These are phyloP conservation scores for Trebouxiophyceae sp. DNA, from an alignment of 163 green algal species.

Conservation along the genomic window DNA sequence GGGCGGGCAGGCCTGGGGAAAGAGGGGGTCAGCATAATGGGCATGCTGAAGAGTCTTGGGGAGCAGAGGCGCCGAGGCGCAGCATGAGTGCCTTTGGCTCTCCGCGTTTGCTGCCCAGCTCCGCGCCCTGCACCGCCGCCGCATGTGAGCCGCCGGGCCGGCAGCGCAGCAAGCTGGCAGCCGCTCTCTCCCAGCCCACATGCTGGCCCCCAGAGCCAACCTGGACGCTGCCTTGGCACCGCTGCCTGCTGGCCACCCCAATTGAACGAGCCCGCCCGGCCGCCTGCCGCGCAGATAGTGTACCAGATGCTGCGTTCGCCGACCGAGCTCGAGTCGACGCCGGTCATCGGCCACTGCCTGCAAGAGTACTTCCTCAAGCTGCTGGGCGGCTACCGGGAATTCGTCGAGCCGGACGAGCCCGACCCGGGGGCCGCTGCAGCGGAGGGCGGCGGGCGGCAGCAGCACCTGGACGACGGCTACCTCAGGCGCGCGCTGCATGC, in stretches of 20 bases:
- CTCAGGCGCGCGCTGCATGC: slow-evolving; percentile 4
- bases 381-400: slow-evolving; percentile 49
- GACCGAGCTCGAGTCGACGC: slow-evolving; percentile 66
- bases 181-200: no score
- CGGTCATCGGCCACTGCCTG: slow-evolving; percentile 31
- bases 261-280: neutral
- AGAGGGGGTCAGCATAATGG: no score
- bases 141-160: neutral
- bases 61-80: no score
- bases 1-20: no score
- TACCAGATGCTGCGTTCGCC: slow-evolving; percentile 35
- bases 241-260: no score
- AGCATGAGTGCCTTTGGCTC: no score
- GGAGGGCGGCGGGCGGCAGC: neutral
- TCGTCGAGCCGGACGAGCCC: slow-evolving; percentile 25
- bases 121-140: neutral
- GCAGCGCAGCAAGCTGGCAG: no score
- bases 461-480: slow-evolving; percentile 10
- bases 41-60: no score
- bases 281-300: slow-evolving; percentile 14
- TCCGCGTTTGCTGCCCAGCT: neutral
- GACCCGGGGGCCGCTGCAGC: neutral
- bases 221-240: no score
- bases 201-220: no score
- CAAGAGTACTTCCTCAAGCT: slow-evolving; percentile 58